These are phyloP conservation scores for Davidsoniella australis DNA, from an alignment of 2,329 filamentous ascomycete genomes.

Conservation along the genomic window DNA sequence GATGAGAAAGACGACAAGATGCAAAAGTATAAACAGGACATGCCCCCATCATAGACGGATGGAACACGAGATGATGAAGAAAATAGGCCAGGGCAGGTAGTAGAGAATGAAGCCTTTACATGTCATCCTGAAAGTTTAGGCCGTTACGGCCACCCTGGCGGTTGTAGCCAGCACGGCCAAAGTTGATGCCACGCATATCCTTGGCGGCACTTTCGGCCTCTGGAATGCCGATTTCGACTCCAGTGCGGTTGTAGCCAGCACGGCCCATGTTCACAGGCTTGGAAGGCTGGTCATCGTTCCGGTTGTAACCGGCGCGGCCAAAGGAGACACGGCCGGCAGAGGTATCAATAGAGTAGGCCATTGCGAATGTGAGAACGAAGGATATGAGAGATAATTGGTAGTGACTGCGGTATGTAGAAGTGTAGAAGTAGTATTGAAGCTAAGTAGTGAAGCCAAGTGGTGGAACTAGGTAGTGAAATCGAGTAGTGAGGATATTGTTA, in stretches of 20 bases:
- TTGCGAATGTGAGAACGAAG: constrained; percentile 9
- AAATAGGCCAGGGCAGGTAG: not conserved
- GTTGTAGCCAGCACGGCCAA: constrained; percentile 32
- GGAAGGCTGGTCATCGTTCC: constrained; percentile 17
- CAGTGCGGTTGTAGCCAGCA: constrained; percentile 24
- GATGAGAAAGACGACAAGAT: too few species aligned
- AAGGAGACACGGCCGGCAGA: constrained; percentile 17
- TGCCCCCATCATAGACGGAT: too few species aligned
- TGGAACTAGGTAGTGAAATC: too few species aligned
- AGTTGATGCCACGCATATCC: constrained; percentile 18
- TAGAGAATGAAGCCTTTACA: not conserved
- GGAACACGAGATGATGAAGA: too few species aligned
- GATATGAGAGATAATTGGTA: not conserved
- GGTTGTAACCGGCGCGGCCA: constrained; percentile 28
- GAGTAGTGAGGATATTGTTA: too few species aligned
- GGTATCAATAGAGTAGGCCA: constrained; percentile 15
- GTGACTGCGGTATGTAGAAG: not conserved
- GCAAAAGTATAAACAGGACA: too few species aligned
- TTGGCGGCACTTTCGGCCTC: not conserved
- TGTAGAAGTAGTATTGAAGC: too few species aligned
- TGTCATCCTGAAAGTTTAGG: not conserved
- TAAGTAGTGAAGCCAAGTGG: too few species aligned
- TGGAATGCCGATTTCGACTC: constrained; percentile 18
- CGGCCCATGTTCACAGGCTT: constrained; percentile 20
- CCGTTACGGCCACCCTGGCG: constrained; percentile 20